Evolutionary conservation across 805 yeast genomes (phyloP).

Genomic region (Scheffersomyces ergatensis): DNA sequence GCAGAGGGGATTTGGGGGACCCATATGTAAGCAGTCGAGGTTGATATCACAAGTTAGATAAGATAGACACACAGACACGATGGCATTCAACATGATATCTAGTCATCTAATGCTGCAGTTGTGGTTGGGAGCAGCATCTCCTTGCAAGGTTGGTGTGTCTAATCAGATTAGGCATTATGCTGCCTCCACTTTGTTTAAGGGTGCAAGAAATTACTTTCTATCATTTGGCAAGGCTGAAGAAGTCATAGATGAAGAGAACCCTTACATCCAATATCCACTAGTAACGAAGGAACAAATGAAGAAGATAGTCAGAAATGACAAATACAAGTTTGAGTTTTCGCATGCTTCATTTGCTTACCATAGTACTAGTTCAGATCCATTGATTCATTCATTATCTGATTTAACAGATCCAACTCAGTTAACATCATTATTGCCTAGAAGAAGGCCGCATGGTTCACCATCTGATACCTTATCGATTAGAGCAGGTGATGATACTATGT

Average conservation of each 20-base stretch:
- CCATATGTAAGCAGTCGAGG: no score
- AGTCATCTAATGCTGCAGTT: not conserved
- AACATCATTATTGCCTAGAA: slow-evolving; percentile 44
- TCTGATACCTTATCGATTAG: slow-evolving; percentile 50
- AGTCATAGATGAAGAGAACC: slow-evolving; percentile 15
- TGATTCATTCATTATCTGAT: slow-evolving; percentile 48
- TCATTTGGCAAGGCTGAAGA: slow-evolving; percentile 11
- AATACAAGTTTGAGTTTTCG: slow-evolving; percentile 41
- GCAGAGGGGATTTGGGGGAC: no score
- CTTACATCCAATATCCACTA: slow-evolving; percentile 40
- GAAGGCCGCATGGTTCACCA: slow-evolving; percentile 53
- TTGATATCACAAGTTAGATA: no score
- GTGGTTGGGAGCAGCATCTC: not conserved
- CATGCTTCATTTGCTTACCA: slow-evolving; percentile 50
- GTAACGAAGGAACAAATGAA: slow-evolving; percentile 38
- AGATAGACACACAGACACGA: no score
- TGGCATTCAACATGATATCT: not conserved
- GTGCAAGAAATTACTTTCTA: slow-evolving; percentile 21
- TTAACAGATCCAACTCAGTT: slow-evolving; percentile 47
- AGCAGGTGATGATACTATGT: slow-evolving; percentile 59
- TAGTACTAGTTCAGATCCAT: slow-evolving; percentile 34
- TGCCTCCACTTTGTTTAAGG: slow-evolving; percentile 11
- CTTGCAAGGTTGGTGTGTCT: not conserved
- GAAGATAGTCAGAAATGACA: slow-evolving; percentile 29
- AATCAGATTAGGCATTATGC: not conserved